Base-by-base conservation (phyloP, 2,329 filamentous ascomycete species). In the Aspergillus niger region DNA sequence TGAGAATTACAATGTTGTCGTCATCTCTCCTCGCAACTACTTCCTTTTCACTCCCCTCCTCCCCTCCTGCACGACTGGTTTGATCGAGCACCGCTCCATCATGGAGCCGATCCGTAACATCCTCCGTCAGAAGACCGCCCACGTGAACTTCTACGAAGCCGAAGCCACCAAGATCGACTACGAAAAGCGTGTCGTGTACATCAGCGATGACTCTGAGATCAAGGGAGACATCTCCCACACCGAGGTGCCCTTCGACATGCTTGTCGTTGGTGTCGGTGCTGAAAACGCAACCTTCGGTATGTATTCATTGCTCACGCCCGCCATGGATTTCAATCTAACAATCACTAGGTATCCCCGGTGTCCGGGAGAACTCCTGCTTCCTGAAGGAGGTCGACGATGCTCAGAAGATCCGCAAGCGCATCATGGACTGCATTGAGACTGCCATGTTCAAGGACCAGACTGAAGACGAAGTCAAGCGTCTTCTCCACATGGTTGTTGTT, bases 381-480 rank as follows among this genome's bases (percentile, higher is more conserved):
- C 81, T 99, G 76, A 99, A 99, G 85, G 96, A 99, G 82, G 97
- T 99, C 74, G 88, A 86, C 67, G 96, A 99, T 77, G 95, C 95
- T 60, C 95, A 99, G 81, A 86, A 87, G 74, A 99, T 99, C 76
- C 92, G 95, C 74, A 97, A 94, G 85, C 92, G 92, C 80, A 97
- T 99, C 80, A 99, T 99, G 95, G 95, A 99, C 82, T 99, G 95
- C 77, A 93, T 97, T 70, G 95, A 99, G 82, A 97, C 94, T 38
- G 95, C 95, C 55, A 94, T 92, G 64, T 97, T 99, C 89, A 98
- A 98, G 86, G 94, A 92, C 74, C 95, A 99, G 82, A 84, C 86
- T 39, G 82, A 86, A 15, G 91, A 95, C 67, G 96, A 99, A 81
- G 83, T 96, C 74, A 89, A 96, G 82, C 92, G 95, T 69, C 87